Evolutionary conservation across 2,329 filamentous ascomycete genomes (phyloP).

Genomic region (Diaporthe longicolla): DNA sequence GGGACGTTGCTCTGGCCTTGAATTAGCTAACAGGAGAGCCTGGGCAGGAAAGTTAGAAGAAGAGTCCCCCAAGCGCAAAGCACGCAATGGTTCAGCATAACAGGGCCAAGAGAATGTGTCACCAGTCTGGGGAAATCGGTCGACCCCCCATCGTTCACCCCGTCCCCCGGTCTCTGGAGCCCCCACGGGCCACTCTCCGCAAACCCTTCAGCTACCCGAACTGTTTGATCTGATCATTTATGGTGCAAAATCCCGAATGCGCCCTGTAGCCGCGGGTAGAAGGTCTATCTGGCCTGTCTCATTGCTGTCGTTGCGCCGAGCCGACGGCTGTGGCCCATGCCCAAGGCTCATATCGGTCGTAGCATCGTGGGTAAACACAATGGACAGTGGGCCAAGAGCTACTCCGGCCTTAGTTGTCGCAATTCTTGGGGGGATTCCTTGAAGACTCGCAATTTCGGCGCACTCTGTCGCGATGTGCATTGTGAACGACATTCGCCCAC

Average conservation of each 20-base stretch:
- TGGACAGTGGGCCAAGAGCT: constrained; percentile 4
- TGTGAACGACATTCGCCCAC: constrained; percentile 3
- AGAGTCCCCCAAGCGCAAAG: constrained; percentile 1
- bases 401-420: background rate
- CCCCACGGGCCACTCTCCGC: constrained; percentile 39
- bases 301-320: constrained; percentile 24
- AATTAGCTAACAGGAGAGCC: background rate
- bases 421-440: background rate
- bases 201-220: constrained; percentile 37
- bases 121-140: constrained; percentile 42
- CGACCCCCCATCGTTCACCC: constrained; percentile 25
- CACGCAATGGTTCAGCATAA: constrained; percentile 12
- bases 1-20: background rate
- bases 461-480: constrained; percentile 22
- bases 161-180: constrained; percentile 38
- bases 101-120: constrained; percentile 33
- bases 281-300: background rate
- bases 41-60: background rate
- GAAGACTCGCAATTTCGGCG: constrained; percentile 34
- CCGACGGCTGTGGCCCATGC: background rate
- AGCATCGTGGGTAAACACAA: background rate
- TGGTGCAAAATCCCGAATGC: constrained; percentile 28
- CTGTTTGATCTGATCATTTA: constrained; percentile 39
- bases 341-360: background rate
- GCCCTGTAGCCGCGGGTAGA: constrained; percentile 5